Conservation (phyloP, 371 early-diverging fungal species). For the Circinella minor region DNA sequence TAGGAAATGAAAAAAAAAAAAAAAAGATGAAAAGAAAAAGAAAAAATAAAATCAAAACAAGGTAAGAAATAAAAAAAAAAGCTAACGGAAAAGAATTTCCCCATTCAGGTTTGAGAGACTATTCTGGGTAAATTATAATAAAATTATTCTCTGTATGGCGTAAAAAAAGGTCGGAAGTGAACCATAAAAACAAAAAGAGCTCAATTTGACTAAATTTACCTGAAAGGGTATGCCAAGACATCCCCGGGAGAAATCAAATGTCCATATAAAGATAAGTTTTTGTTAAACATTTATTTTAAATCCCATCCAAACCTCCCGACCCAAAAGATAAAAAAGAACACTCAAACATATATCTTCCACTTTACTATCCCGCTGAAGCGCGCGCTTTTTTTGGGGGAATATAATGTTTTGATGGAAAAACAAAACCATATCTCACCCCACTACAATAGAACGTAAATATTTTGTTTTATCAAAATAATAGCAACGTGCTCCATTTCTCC, state of each 20-base stretch:
- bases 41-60: slow-evolving; percentile 3
- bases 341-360: no score
- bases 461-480: no score
- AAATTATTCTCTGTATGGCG: slow-evolving; percentile 1
- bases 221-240: slow-evolving; percentile 35
- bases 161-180: not conserved
- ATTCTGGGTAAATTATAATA: slow-evolving; percentile 19
- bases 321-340: no score
- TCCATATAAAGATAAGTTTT: not conserved
- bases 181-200: slow-evolving; percentile 12
- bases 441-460: no score
- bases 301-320: not conserved
- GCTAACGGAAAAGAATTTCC: slow-evolving; percentile 26
- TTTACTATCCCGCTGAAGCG: not conserved
- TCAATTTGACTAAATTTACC: slow-evolving; percentile 31
- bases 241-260: slow-evolving; percentile 21
- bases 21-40: not conserved
- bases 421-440: no score
- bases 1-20: not conserved
- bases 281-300: not conserved
- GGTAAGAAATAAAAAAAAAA: slow-evolving; percentile 16
- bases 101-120: slow-evolving; percentile 5
- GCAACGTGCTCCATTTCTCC: no score
- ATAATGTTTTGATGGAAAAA: no score
- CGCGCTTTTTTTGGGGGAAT: not conserved